Percentiles rank a stretch among this genome's conserved stretches.
Conservation (phyloP, 371 early-diverging fungal species). For the Saksenaea vasiformis region DNA sequence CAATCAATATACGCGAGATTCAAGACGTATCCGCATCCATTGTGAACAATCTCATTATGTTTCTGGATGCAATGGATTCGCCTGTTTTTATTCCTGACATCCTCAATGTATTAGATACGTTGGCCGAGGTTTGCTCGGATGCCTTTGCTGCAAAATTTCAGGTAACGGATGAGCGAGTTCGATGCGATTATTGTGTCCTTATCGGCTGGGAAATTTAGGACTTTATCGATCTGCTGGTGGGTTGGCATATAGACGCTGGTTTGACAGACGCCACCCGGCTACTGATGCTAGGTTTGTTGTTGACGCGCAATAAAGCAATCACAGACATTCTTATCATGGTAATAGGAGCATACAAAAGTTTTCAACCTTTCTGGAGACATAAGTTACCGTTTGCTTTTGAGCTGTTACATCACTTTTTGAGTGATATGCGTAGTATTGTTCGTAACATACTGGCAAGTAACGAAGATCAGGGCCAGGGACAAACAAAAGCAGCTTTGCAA, state of each 20-base stretch:
- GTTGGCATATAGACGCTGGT: constrained; percentile 66
- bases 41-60: constrained; percentile 28
- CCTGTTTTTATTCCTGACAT: constrained; percentile 33
- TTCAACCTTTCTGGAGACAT: constrained; percentile 23
- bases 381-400: constrained; percentile 45
- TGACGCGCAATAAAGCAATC: background rate
- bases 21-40: constrained; percentile 28
- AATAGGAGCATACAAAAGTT: constrained; percentile 20
- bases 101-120: constrained; percentile 23
- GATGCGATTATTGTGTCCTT: too few relatives aligned
- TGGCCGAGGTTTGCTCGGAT: constrained; percentile 27
- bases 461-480: background rate
- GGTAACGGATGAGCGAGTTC: too few relatives aligned
- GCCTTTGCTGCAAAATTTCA: constrained; percentile 37
- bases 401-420: constrained; percentile 53
- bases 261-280: constrained; percentile 37
- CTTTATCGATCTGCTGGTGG: constrained; percentile 66
- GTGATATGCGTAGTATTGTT: constrained; percentile 29
- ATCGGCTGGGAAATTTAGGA: too few relatives aligned
- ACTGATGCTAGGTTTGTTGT: constrained; percentile 44
- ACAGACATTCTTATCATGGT: background rate
- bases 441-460: constrained; percentile 5
- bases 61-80: constrained; percentile 44
- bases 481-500: background rate
- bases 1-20: constrained; percentile 22